Conservation (phyloP, 306 rosid genomes). For the Fagus crenata region DNA sequence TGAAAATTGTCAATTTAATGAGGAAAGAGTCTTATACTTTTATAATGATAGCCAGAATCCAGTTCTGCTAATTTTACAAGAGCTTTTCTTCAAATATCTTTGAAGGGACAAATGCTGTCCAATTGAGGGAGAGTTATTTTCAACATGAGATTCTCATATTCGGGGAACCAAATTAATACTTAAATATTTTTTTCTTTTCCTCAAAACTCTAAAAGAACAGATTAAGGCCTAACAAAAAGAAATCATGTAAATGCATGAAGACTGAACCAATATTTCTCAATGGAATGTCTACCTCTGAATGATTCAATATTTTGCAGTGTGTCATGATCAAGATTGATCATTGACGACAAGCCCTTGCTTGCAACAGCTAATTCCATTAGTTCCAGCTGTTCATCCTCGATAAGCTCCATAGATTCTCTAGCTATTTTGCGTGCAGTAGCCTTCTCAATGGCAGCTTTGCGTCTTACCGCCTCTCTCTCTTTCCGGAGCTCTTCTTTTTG, state of each 20-base stretch:
- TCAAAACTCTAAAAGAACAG: background rate
- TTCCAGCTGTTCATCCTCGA: slow-evolving; percentile 97
- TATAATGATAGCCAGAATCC: background rate
- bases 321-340: slow-evolving; percentile 79
- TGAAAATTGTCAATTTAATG: background rate
- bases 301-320: slow-evolving; percentile 84
- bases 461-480: slow-evolving; percentile 88
- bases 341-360: slow-evolving; percentile 82
- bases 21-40: background rate
- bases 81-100: background rate
- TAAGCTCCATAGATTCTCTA: slow-evolving; percentile 97
- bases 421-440: slow-evolving; percentile 94
- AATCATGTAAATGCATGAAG: background rate
- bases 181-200: background rate
- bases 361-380: slow-evolving; percentile 95
- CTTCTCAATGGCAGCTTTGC: slow-evolving; percentile 93
- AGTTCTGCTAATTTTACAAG: background rate
- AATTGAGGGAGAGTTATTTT: background rate
- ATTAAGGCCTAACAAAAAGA: background rate
- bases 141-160: background rate
- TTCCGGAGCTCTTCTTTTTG: slow-evolving; percentile 88
- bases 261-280: background rate
- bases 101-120: background rate
- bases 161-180: background rate
- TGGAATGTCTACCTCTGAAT: slow-evolving; percentile 60